Base-by-base conservation (phyloP, 208 protist genomes). In the Trypanosomatidae sp. region DNA sequence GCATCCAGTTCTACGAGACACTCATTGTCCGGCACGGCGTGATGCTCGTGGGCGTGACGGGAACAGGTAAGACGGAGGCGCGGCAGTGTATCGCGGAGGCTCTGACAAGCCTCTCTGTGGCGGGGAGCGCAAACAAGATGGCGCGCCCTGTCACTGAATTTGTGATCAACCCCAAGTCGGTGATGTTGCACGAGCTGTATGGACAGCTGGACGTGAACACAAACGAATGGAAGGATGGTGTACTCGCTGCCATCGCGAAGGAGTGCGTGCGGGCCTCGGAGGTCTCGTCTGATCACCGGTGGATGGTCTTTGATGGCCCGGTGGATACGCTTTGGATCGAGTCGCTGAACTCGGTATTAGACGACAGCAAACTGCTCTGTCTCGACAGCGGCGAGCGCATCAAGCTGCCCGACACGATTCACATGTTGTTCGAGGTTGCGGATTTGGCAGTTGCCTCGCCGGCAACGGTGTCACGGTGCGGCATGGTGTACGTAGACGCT, bases 291-390 rank as follows among this genome's bases (percentile, higher is more conserved):
- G 88, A 97, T 74, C 91, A 96, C 79, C 95, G 99, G 66, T 99
- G 97, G 97, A 97, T 99, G 64, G 92, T 99, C 59, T 99, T 99
- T 89, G 99, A 99, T 81, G 98, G 98, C 39, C 99, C 98, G 52
- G 99, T 99, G 3, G 99, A 99, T 85, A 98, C 99, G 28, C 78
- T 99, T 6, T 99, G 99, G 98, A 99, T 99, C 79, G 99, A 99
- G 88, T 99, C 98, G 50, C 95, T 99, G 79, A 99, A 99, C 91
- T 98, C 98, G 17, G 98, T 99, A 30, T 91, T 99, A 33, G 98
- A 99, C 84, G 98, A 99, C 87, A 99, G 98, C 74, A 99, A 99
- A 83, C 91, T 98, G 65, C 92, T 99, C 44, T 99, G 98, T 80
- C 88, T 99, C 53, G 96, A 99, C 72, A 99, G 99, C 78, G 95